A percentile compares a stretch with the other conserved stretches of the same genome.
Conservation (phyloP, 2,329 filamentous ascomycete species). For the Hymenoscyphus occultus region DNA sequence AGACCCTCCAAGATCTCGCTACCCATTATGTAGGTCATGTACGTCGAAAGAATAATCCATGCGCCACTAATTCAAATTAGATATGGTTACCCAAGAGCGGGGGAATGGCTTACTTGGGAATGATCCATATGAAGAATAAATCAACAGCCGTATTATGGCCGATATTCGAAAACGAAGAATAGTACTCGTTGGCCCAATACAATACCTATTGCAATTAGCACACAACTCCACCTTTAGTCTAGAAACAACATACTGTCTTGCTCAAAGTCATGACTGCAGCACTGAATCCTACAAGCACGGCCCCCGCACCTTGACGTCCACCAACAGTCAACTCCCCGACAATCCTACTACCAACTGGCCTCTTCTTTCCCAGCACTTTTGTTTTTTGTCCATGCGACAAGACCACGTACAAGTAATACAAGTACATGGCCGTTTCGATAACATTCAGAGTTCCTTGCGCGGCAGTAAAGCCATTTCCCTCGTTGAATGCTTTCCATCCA, state of each 20-base stretch:
- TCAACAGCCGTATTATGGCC: slow-evolving; percentile 56
- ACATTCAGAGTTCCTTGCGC: slow-evolving; percentile 61
- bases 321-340: slow-evolving; percentile 49
- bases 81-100: neutral
- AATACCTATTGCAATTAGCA: slow-evolving; percentile 10
- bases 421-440: slow-evolving; percentile 57
- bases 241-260: slow-evolving; percentile 67
- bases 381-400: slow-evolving; percentile 39
- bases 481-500: slow-evolving; percentile 59
- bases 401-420: slow-evolving; percentile 57
- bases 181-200: slow-evolving; percentile 58
- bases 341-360: slow-evolving; percentile 42
- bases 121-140: slow-evolving; percentile 57
- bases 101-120: slow-evolving; percentile 59
- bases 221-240: neutral
- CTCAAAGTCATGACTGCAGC: slow-evolving; percentile 61
- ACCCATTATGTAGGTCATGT: slow-evolving; percentile 59
- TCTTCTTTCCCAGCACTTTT: slow-evolving; percentile 30
- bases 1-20: slow-evolving; percentile 60
- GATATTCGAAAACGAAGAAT: slow-evolving; percentile 57
- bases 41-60: slow-evolving; percentile 62
- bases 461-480: slow-evolving; percentile 59
- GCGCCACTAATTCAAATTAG: slow-evolving; percentile 47
- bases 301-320: slow-evolving; percentile 51
- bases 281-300: slow-evolving; percentile 56